These are phyloP conservation scores for Pseudopithomyces maydicus DNA, from an alignment of 2,329 filamentous ascomycete genomes.

Conservation along the genomic window DNA sequence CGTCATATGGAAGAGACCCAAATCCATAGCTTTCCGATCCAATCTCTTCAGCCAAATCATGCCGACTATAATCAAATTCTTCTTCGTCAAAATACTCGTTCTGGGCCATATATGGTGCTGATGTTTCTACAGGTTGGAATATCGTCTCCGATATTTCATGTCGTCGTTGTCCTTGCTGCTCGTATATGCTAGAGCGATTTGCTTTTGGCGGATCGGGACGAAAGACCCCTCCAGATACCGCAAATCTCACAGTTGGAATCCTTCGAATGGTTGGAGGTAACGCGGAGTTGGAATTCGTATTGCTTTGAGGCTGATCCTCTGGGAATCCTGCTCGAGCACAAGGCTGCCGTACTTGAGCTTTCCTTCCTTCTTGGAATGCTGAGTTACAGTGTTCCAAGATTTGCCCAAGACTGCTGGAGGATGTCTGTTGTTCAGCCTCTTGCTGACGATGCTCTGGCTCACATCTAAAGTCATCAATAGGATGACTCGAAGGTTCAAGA, in stretches of 20 bases:
- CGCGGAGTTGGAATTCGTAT: background rate
- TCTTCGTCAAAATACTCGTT: constrained; percentile 11
- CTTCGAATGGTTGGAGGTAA: constrained; percentile 6
- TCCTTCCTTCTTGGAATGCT: constrained; percentile 16
- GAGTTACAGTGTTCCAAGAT: constrained; percentile 34
- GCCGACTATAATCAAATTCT: constrained; percentile 10
- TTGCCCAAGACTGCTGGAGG: constrained; percentile 30
- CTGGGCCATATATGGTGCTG: constrained; percentile 4
- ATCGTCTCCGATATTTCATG: background rate
- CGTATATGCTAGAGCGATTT: constrained; percentile 29
- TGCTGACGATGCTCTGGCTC: constrained; percentile 1
- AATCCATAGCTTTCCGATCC: constrained; percentile 1
- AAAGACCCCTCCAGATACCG: constrained; percentile 7
- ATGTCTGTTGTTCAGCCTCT: constrained; percentile 14
- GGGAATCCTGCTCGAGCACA: background rate
- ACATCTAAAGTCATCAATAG: background rate
- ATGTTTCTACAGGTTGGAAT: background rate
- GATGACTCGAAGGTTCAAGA: background rate
- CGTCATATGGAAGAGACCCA: background rate
- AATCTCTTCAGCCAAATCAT: constrained; percentile 6
- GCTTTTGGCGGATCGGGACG: constrained; percentile 15
- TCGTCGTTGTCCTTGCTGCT: constrained; percentile 29
- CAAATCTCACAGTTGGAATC: constrained; percentile 22
- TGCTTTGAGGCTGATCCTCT: background rate
- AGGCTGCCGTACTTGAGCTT: constrained; percentile 3